These are phyloP conservation scores for Juncus inflexus DNA, from an alignment of 176 grass and related monocot species.

Conservation along the genomic window DNA sequence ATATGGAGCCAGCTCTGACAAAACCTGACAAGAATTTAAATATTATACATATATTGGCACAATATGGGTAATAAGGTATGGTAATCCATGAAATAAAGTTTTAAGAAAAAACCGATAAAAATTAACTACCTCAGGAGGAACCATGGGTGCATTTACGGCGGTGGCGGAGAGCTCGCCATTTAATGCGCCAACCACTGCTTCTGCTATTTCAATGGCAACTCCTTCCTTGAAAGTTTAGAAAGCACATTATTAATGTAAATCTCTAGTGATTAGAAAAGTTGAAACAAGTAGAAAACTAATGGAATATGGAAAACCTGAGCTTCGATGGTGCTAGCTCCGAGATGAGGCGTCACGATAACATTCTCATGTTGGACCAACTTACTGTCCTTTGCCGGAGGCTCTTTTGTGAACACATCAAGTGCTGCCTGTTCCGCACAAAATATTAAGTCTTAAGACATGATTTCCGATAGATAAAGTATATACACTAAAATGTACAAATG, in stretches of 20 bases:
- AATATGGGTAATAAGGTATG: neutral
- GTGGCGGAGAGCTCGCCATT: constrained; percentile 78
- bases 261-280: neutral
- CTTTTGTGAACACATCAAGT: constrained; percentile 90
- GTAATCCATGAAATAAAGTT: neutral
- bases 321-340: constrained; percentile 93
- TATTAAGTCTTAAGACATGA: neutral
- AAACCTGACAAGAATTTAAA: constrained; percentile 27
- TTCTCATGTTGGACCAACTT: constrained; percentile 89
- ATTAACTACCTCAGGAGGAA: constrained; percentile 62
- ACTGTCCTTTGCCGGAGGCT: constrained; percentile 74
- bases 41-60: neutral
- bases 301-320: constrained; percentile 50
- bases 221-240: constrained; percentile 54
- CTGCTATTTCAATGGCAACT: constrained; percentile 86
- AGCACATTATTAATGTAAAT: constrained; percentile 7
- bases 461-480: neutral
- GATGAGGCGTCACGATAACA: constrained; percentile 84
- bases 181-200: constrained; percentile 78
- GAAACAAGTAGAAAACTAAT: constrained; percentile 10
- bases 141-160: constrained; percentile 97
- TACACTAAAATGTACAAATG: neutral
- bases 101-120: neutral
- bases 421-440: constrained; percentile 53
- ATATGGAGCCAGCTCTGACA: constrained; percentile 87